phyloP scores from a whole-genome alignment of 2,329 filamentous ascomycete genomes.

The Aspergillus sp. region DNA sequence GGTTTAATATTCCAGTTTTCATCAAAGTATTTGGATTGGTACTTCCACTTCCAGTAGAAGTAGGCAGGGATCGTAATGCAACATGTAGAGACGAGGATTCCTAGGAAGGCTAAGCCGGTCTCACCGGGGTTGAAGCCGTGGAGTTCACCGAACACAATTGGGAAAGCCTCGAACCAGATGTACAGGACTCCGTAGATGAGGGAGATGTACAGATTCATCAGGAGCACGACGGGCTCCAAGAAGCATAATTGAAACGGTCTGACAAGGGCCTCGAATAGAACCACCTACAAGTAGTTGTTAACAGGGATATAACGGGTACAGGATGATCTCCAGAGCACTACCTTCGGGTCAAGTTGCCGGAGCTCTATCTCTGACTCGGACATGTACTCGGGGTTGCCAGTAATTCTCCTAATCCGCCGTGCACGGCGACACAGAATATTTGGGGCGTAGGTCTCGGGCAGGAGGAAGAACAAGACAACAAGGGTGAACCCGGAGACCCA shows the following conservation, averaged over 20 bases:
- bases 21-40: constrained; percentile 16
- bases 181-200: constrained; percentile 56
- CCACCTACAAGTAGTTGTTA: constrained; percentile 11
- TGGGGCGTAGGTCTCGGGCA: constrained; percentile 62
- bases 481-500: constrained; percentile 49
- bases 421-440: constrained; percentile 64
- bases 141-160: constrained; percentile 59
- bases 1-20: constrained; percentile 22
- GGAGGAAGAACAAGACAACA: constrained; percentile 57
- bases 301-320: constrained; percentile 8
- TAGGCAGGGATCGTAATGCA: constrained; percentile 40
- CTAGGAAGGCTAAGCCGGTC: constrained; percentile 59
- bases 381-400: constrained; percentile 53
- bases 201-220: constrained; percentile 62
- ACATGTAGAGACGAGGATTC: constrained; percentile 30
- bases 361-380: constrained; percentile 56
- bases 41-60: constrained; percentile 31
- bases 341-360: constrained; percentile 18
- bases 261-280: constrained; percentile 52
- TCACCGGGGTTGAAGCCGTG: constrained; percentile 61
- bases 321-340: not conserved
- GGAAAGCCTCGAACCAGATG: constrained; percentile 66
- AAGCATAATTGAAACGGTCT: constrained; percentile 62
- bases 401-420: constrained; percentile 59
- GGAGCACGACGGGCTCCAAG: constrained; percentile 62